Conservation (phyloP, 2,329 filamentous ascomycete species). For the Pseudogymnoascus sp. region DNA sequence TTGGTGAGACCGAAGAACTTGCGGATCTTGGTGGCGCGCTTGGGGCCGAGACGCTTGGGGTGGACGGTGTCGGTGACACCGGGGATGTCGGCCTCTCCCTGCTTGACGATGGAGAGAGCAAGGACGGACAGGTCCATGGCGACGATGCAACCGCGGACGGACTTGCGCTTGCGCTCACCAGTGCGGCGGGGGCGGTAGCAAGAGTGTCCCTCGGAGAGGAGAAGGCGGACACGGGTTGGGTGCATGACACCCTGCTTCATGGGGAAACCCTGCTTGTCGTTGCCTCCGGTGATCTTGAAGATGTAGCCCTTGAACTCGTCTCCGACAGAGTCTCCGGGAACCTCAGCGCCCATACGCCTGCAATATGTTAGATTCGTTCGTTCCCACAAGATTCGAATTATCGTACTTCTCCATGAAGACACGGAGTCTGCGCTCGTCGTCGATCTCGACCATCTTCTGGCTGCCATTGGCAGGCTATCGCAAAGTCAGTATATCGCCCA, state of each 20-base stretch:
- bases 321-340: slow-evolving; percentile 87
- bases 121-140: slow-evolving; percentile 91
- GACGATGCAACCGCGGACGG: slow-evolving; percentile 97
- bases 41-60: slow-evolving; percentile 98
- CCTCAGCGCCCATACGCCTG: slow-evolving; percentile 75
- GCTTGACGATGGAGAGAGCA: slow-evolving; percentile 93
- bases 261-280: slow-evolving; percentile 99
- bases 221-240: slow-evolving; percentile 94
- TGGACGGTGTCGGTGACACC: slow-evolving; percentile 95
- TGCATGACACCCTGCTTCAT: slow-evolving; percentile 99
- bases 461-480: slow-evolving; percentile 90
- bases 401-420: slow-evolving; percentile 98
- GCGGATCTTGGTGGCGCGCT: slow-evolving; percentile 99
- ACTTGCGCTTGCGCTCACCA: slow-evolving; percentile 99
- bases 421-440: slow-evolving; percentile 98
- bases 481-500: slow-evolving; percentile 53
- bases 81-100: slow-evolving; percentile 89
- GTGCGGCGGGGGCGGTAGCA: slow-evolving; percentile 98
- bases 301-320: slow-evolving; percentile 99
- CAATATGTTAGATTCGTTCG: slow-evolving; percentile 17
- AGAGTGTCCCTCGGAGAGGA: slow-evolving; percentile 92
- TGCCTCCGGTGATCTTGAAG: slow-evolving; percentile 98
- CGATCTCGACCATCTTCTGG: slow-evolving; percentile 97
- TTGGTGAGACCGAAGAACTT: slow-evolving; percentile 99
- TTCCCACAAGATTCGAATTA: slow-evolving; percentile 38